These are phyloP conservation scores for Lumnitzera racemosa DNA, from an alignment of 345 rosid species.

Conservation along the genomic window DNA sequence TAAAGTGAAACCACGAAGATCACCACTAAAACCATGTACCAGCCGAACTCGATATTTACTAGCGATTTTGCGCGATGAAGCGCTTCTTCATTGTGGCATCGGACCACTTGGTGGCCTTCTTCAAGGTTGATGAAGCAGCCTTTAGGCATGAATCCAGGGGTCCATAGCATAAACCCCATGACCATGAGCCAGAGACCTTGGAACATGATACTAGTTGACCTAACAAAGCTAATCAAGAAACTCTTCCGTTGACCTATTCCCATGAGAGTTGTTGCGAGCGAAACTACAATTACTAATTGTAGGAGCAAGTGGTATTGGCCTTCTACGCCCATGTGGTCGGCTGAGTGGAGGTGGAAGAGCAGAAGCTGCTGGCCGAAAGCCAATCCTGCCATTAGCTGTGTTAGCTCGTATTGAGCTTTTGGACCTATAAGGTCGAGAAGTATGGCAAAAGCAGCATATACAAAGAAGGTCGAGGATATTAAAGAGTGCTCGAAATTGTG, in stretches of 20 bases:
- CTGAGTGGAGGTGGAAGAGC: constrained; percentile 71
- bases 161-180: constrained; percentile 80
- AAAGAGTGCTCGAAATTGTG: constrained; percentile 78
- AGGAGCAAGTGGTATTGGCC: constrained; percentile 80
- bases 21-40: constrained; percentile 36
- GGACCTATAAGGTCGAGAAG: constrained; percentile 28
- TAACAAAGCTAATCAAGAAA: constrained; percentile 59
- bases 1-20: constrained; percentile 35
- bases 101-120: constrained; percentile 58
- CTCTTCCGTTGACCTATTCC: constrained; percentile 49
- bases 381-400: constrained; percentile 47
- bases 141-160: constrained; percentile 49
- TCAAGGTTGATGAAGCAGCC: constrained; percentile 57
- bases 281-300: constrained; percentile 45
- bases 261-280: constrained; percentile 49
- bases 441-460: constrained; percentile 50
- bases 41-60: constrained; percentile 61
- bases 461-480: constrained; percentile 56
- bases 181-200: constrained; percentile 75
- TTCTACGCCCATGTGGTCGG: constrained; percentile 77
- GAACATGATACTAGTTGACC: constrained; percentile 55
- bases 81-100: constrained; percentile 39
- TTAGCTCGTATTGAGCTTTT: constrained; percentile 24
- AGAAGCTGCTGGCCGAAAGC: constrained; percentile 73
- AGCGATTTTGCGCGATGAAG: constrained; percentile 64